A percentile compares a stretch with the other conserved stretches of the same genome.
phyloP scores from a whole-genome alignment of 1,139 yeast genomes.

The Suhomyces coccinellae region DNA sequence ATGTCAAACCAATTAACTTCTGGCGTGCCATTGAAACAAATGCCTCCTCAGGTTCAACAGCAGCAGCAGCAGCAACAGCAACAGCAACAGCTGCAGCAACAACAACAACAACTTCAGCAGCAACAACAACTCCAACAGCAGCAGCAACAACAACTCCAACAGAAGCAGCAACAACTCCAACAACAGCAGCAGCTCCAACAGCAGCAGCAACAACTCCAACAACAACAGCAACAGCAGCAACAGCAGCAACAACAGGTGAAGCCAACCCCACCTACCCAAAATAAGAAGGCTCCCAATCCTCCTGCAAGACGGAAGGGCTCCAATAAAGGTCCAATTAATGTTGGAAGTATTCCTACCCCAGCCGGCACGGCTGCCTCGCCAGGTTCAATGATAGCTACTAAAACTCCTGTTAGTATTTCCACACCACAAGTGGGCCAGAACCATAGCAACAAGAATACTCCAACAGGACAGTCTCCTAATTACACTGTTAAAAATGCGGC shows the following conservation, averaged over 20 bases:
- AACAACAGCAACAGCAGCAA: conserved; percentile 10
- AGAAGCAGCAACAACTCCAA: conserved; percentile 9
- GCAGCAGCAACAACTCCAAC: background rate
- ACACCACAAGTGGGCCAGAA: conserved; percentile 43
- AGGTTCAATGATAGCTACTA: conserved; percentile 41
- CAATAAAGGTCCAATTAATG: conserved; percentile 21
- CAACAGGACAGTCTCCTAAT: conserved; percentile 41
- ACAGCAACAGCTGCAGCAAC: conserved; percentile 8
- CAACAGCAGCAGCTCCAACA: conserved; percentile 14
- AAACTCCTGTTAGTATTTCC: conserved; percentile 47
- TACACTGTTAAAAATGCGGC: conserved; percentile 19
- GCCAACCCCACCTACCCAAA: conserved; percentile 11
- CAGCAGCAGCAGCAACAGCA: background rate
- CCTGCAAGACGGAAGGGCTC: conserved; percentile 31
- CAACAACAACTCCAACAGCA: conserved; percentile 11
- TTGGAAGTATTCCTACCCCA: conserved; percentile 33
- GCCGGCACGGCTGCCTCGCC: conserved; percentile 44
- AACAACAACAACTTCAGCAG: background rate
- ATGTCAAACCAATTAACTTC: conserved; percentile 13
- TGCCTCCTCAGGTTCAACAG: conserved; percentile 3
- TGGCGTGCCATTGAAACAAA: conserved; percentile 9
- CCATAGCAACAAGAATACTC: conserved; percentile 46
- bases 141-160: conserved; percentile 3
- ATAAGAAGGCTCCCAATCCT: conserved; percentile 19
- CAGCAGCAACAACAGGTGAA: conserved; percentile 9